Conservation (phyloP, 352 stramenopile species). For the Phytophthora agathidicida region DNA sequence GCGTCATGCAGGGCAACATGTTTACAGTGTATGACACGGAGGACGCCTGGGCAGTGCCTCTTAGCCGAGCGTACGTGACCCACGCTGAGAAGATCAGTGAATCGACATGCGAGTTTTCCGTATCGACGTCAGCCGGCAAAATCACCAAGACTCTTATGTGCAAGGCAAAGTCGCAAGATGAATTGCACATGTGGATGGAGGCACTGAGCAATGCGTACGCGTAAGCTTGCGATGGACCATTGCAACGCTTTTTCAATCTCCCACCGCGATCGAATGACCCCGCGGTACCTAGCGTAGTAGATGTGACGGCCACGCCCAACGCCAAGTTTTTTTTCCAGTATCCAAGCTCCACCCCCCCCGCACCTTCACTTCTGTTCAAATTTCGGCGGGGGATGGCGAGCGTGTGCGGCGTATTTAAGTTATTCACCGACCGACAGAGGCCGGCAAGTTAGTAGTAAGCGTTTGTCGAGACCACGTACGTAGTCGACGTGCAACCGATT, state of each 20-base stretch:
- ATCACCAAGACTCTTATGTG: slow-evolving; percentile 73
- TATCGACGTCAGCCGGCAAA: slow-evolving; percentile 73
- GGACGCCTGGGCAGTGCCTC: slow-evolving; percentile 79
- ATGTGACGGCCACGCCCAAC: slow-evolving; percentile 33
- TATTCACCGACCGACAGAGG: slow-evolving; percentile 41
- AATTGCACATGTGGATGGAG: slow-evolving; percentile 83
- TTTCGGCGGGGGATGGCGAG: slow-evolving; percentile 18
- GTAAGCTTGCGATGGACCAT: slow-evolving; percentile 37
- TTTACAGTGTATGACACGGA: slow-evolving; percentile 87
- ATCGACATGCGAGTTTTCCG: slow-evolving; percentile 61
- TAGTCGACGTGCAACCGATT: slow-evolving; percentile 34
- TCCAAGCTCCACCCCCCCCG: slow-evolving; percentile 12
- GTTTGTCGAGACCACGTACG: slow-evolving; percentile 40
- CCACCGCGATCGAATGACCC: slow-evolving; percentile 19
- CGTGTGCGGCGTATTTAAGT: slow-evolving; percentile 53
- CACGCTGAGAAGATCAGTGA: slow-evolving; percentile 68
- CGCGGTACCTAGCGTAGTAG: slow-evolving; percentile 48
- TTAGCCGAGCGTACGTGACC: slow-evolving; percentile 79
- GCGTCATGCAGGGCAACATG: slow-evolving; percentile 81
- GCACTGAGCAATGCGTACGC: slow-evolving; percentile 58
- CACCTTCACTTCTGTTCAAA: slow-evolving; percentile 25
- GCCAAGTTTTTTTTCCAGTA: slow-evolving; percentile 23
- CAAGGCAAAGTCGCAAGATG: slow-evolving; percentile 68
- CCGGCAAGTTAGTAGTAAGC: slow-evolving; percentile 47
- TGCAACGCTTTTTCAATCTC: slow-evolving; percentile 17